Evolutionary conservation across 805 yeast species (phyloP).

Genomic region (Zygosaccharomyces lentus): DNA sequence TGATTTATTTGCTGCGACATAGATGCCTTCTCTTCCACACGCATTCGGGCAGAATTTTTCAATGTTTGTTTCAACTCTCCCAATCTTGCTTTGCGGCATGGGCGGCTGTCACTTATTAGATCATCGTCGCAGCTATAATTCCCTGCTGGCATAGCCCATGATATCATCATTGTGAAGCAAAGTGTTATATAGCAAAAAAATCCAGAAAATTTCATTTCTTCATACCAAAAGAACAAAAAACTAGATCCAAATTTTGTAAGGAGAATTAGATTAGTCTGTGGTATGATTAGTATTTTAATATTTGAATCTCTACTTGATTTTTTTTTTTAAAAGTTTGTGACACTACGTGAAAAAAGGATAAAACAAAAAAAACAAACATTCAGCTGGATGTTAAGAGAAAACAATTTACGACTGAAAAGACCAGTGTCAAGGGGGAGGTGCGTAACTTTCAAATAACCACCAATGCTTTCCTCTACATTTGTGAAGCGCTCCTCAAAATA

Average conservation of each 20-base stretch:
- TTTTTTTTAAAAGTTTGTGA: constrained; percentile 1
- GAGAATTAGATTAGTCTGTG: no score
- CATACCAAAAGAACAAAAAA: neutral
- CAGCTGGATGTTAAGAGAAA: neutral
- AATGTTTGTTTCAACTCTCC: constrained; percentile 3
- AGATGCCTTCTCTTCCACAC: constrained; percentile 4
- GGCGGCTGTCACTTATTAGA: neutral
- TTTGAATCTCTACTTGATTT: neutral
- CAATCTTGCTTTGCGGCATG: neutral
- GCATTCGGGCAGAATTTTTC: constrained; percentile 6
- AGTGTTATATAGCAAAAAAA: constrained; percentile 2
- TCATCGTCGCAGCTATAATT: neutral
- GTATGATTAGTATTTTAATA: neutral
- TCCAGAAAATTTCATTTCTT: neutral
- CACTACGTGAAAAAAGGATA: constrained; percentile 1
- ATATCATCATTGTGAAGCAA: constrained; percentile 3
- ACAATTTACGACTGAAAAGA: neutral
- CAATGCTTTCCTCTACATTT: constrained; percentile 2
- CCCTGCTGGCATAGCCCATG: neutral
- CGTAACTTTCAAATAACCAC: neutral
- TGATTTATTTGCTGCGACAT: constrained; percentile 11
- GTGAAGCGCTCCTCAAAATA: neutral
- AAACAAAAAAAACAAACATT: neutral
- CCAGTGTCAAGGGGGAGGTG: neutral
- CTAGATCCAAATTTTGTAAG: no score